These are phyloP conservation scores for Fusarium pininemorale DNA, from an alignment of 2,329 filamentous ascomycete species.

Conservation along the genomic window DNA sequence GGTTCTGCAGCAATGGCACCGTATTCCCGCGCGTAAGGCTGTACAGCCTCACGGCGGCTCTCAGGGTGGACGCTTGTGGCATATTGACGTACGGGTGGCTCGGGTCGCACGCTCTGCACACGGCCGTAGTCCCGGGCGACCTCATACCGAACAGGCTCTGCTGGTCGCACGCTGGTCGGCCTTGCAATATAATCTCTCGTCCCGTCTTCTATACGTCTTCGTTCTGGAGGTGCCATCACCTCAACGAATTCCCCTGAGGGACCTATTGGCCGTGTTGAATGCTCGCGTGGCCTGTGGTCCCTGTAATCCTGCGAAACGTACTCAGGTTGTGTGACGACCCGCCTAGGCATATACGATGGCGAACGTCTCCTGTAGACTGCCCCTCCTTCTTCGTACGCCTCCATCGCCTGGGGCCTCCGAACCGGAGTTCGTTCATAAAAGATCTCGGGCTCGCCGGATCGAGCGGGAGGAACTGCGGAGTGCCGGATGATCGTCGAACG, in stretches of 20 bases:
- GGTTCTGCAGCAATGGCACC: slow-evolving; percentile 38
- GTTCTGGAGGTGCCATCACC: slow-evolving; percentile 54
- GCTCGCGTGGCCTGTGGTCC: slow-evolving; percentile 66
- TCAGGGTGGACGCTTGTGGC: slow-evolving; percentile 42
- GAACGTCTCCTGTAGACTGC: slow-evolving; percentile 61
- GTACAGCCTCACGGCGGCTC: slow-evolving; percentile 42
- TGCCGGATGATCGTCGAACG: slow-evolving; percentile 56
- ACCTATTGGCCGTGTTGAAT: slow-evolving; percentile 60
- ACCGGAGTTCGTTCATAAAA: slow-evolving; percentile 72
- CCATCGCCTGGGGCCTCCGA: slow-evolving; percentile 59
- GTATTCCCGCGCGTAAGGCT: slow-evolving; percentile 48
- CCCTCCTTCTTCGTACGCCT: slow-evolving; percentile 60
- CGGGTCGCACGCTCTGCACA: slow-evolving; percentile 55
- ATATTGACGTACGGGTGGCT: slow-evolving; percentile 45
- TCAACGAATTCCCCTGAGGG: slow-evolving; percentile 58
- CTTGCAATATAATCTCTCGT: slow-evolving; percentile 64
- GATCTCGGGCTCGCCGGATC: slow-evolving; percentile 61
- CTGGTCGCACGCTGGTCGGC: slow-evolving; percentile 67
- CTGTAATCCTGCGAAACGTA: slow-evolving; percentile 61
- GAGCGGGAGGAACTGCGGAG: slow-evolving; percentile 61
- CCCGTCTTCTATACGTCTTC: slow-evolving; percentile 55
- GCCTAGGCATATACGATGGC: slow-evolving; percentile 61
- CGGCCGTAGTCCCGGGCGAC: slow-evolving; percentile 54
- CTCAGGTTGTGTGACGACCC: slow-evolving; percentile 71
- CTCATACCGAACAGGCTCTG: slow-evolving; percentile 55